Evolutionary conservation across 129 eudicot genomes (phyloP).

Genomic region (Artemisia tridentata): DNA sequence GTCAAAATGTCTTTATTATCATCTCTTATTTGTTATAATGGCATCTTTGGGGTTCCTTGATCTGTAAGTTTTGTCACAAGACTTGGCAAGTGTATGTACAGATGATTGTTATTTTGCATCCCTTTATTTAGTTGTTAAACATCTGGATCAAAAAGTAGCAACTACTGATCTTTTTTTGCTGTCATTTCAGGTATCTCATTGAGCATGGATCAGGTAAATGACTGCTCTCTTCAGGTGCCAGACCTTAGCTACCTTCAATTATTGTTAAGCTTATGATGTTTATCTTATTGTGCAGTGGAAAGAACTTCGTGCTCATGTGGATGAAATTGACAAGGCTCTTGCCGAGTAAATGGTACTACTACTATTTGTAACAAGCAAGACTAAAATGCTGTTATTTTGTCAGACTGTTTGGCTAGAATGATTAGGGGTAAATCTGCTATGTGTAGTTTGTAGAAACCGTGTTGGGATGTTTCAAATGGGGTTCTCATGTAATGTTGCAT

Average conservation of each 20-base stretch:
- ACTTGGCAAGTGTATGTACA: not conserved
- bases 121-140: not conserved
- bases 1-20: no score
- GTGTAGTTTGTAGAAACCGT: not conserved
- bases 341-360: conserved; percentile 26
- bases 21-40: not conserved
- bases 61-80: not conserved
- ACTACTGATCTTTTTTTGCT: conserved; percentile 18
- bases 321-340: conserved; percentile 69
- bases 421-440: conserved; percentile 1
- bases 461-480: not conserved
- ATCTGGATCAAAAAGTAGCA: not conserved
- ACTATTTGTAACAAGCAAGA: conserved; percentile 13
- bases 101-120: not conserved
- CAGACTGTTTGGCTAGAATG: not conserved
- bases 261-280: no score
- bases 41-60: not conserved
- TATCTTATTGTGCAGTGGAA: conserved; percentile 49
- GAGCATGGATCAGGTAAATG: conserved; percentile 63
- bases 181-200: conserved; percentile 55
- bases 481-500: not conserved
- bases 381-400: not conserved
- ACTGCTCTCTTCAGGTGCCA: not conserved
- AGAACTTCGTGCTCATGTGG: conserved; percentile 64
- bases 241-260: not conserved